Percentiles rank a stretch among this genome's conserved stretches.
Evolutionary conservation across 2,329 filamentous ascomycete genomes (phyloP).

Genomic region (Epichloe festucae): DNA sequence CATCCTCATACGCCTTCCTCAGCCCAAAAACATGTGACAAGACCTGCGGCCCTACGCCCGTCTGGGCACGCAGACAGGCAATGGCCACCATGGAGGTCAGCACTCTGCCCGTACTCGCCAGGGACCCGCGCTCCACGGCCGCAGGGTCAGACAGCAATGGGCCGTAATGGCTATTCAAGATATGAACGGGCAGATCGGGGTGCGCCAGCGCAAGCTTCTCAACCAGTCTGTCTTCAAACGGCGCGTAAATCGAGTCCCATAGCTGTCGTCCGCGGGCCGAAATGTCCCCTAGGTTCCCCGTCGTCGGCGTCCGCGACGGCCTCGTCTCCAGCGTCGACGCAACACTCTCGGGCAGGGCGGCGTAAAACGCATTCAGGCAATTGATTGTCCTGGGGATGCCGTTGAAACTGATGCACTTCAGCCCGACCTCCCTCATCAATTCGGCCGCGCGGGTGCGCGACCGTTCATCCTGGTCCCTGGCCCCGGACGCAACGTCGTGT

Average conservation of each 20-base stretch:
- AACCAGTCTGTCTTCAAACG: conserved; percentile 59
- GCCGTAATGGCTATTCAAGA: conserved; percentile 62
- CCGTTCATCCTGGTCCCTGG: conserved; percentile 10
- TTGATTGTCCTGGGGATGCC: conserved; percentile 78
- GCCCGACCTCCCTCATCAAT: conserved; percentile 60
- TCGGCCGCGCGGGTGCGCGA: conserved; percentile 42
- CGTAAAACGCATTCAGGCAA: conserved; percentile 59
- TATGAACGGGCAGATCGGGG: conserved; percentile 71
- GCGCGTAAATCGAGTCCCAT: conserved; percentile 67
- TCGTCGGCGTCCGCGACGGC: conserved; percentile 40
- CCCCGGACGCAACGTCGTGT: conserved; percentile 34
- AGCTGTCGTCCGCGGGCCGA: conserved; percentile 47
- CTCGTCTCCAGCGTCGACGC: conserved; percentile 37
- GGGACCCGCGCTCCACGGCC: conserved; percentile 22
- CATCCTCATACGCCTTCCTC: conserved; percentile 62
- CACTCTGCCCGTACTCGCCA: conserved; percentile 48
- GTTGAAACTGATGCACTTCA: conserved; percentile 71
- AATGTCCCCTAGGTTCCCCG: conserved; percentile 40
- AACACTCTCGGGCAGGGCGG: conserved; percentile 45
- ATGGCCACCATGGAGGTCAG: conserved; percentile 64
- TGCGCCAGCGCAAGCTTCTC: conserved; percentile 61
- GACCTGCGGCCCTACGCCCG: conserved; percentile 72
- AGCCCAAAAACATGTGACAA: conserved; percentile 70
- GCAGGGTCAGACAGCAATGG: conserved; percentile 59
- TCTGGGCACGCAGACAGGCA: conserved; percentile 63